phyloP scores from a whole-genome alignment of 176 grass and related monocot genomes.

The Canna indica region DNA sequence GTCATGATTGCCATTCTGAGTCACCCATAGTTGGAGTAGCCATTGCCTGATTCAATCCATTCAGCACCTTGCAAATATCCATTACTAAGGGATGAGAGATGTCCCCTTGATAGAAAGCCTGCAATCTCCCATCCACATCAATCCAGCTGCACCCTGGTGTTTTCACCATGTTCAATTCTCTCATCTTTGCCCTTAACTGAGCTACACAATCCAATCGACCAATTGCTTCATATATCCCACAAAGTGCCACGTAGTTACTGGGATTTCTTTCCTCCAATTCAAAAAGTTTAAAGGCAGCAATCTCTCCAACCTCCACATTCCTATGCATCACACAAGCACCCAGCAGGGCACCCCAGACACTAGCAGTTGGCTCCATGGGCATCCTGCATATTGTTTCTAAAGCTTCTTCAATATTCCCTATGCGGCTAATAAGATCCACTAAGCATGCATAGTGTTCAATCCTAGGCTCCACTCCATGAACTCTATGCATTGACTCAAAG shows the following conservation, averaged over 20 bases:
- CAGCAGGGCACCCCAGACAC: constrained; percentile 48
- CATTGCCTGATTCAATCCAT: constrained; percentile 26
- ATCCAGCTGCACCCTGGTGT: constrained; percentile 49
- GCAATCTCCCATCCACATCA: constrained; percentile 34
- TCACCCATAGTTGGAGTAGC: constrained; percentile 19
- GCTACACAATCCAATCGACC: constrained; percentile 29
- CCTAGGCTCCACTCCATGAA: constrained; percentile 24
- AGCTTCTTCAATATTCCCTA: constrained; percentile 39
- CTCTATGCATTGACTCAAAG: constrained; percentile 32
- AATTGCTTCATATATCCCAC: constrained; percentile 39
- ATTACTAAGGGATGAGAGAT: constrained; percentile 20
- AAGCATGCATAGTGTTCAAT: constrained; percentile 58
- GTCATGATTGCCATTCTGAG: neutral
- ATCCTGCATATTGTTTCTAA: constrained; percentile 30
- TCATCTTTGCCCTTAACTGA: constrained; percentile 51
- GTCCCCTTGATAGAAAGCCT: constrained; percentile 48
- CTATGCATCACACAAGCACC: constrained; percentile 35
- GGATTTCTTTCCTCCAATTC: constrained; percentile 43
- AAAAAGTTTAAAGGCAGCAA: constrained; percentile 46
- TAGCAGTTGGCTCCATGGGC: constrained; percentile 34
- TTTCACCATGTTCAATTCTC: constrained; percentile 50
- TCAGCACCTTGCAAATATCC: constrained; percentile 31
- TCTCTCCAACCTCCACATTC: constrained; percentile 47
- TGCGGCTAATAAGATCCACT: constrained; percentile 50
- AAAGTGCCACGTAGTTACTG: constrained; percentile 52